Conservation (phyloP, 2,329 filamentous ascomycete genomes). For the Niveomyces coronatus region DNA sequence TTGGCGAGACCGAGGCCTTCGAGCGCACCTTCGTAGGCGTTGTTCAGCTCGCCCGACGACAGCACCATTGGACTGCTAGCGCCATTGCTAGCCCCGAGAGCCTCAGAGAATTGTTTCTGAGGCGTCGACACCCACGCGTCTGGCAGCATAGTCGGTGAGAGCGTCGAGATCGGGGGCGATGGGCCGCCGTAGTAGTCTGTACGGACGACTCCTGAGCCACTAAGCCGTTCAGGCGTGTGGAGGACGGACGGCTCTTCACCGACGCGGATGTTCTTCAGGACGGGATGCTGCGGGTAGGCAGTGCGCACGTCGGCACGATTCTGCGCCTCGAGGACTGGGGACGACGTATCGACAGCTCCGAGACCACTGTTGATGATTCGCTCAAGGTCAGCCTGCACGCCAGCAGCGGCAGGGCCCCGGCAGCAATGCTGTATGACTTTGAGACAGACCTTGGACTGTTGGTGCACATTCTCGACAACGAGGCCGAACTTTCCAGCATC, state of each 20-base stretch:
- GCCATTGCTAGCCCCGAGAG: conserved; percentile 10
- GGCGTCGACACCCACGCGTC: conserved; percentile 8
- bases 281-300: conserved; percentile 7
- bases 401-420: conserved; percentile 38
- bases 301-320: conserved; percentile 1
- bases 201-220: conserved; percentile 10
- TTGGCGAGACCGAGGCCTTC: conserved; percentile 36
- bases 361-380: conserved; percentile 38
- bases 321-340: conserved; percentile 10
- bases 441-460: conserved; percentile 40
- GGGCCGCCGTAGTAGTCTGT: conserved; percentile 14
- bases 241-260: conserved; percentile 11
- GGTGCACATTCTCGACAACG: conserved; percentile 34
- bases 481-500: conserved; percentile 33
- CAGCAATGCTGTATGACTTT: conserved; percentile 41
- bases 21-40: conserved; percentile 38
- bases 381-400: conserved; percentile 38
- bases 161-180: conserved; percentile 8
- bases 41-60: conserved; percentile 30
- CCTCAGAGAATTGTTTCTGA: conserved; percentile 8
- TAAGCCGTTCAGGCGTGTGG: conserved; percentile 4
- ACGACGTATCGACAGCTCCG: conserved; percentile 12
- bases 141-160: conserved; percentile 11
- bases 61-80: not conserved
- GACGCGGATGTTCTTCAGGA: conserved; percentile 9